A percentile compares a stretch with the other conserved stretches of the same genome.
Evolutionary conservation across 1,284 basidiomycete genomes (phyloP).

Genomic region (Inonotus hispidus): DNA sequence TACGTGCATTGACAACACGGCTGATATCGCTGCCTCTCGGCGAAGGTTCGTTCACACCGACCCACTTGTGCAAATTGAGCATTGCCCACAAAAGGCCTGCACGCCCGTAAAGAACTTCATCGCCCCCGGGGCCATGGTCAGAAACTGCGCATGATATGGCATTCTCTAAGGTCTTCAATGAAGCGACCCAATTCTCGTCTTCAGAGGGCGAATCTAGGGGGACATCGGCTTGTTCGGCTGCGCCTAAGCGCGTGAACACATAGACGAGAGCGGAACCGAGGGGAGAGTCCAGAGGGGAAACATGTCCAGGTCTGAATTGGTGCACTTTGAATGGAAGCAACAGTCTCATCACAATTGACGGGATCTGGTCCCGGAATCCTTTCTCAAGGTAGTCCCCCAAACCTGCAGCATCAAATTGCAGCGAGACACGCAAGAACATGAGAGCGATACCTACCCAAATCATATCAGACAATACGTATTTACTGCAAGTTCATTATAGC

Average conservation of each 20-base stretch:
- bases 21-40: neutral
- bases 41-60: neutral
- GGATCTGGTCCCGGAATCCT: conserved; percentile 2
- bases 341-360: neutral
- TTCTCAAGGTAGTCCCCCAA: neutral
- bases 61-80: conserved; percentile 8
- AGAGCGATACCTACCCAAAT: conserved; percentile 11
- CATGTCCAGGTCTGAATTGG: neutral
- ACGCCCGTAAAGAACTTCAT: conserved; percentile 17
- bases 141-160: neutral
- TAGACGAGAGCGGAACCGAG: conserved; percentile 11
- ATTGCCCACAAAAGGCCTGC: conserved; percentile 16
- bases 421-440: conserved; percentile 12
- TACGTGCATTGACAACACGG: neutral
- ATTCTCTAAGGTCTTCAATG: conserved; percentile 6
- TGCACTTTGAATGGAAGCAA: conserved; percentile 1
- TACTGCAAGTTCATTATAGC: neutral
- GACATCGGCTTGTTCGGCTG: neutral
- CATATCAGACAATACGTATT: neutral
- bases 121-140: conserved; percentile 8
- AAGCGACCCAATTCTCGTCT: conserved; percentile 1
- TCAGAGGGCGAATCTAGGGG: too few relatives aligned
- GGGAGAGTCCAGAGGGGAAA: conserved; percentile 13
- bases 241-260: neutral
- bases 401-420: conserved; percentile 12